phyloP scores from a whole-genome alignment of 1,284 basidiomycete genomes.

The Rugosomyces carneus region DNA sequence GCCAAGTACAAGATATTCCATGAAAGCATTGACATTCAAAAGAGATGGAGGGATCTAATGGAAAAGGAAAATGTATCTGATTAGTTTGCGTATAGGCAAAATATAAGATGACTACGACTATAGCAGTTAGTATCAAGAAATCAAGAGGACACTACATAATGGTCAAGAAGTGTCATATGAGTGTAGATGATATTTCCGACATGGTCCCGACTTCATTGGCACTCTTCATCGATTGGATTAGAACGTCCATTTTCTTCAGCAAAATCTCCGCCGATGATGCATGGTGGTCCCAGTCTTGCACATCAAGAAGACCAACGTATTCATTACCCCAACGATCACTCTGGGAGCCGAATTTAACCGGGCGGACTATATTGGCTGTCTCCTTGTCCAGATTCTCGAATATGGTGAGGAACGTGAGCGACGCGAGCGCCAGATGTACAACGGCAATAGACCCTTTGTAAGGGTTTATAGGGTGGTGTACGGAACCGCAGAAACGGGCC shows the following conservation, averaged over 20 bases:
- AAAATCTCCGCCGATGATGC: slow-evolving; percentile 39
- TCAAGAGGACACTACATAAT: neutral
- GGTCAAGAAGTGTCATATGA: slow-evolving; percentile 17
- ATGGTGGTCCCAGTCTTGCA: slow-evolving; percentile 47
- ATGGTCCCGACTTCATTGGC: slow-evolving; percentile 18
- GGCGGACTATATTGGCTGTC: slow-evolving; percentile 5
- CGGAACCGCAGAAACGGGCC: slow-evolving; percentile 64
- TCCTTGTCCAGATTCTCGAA: slow-evolving; percentile 18
- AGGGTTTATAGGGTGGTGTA: slow-evolving; percentile 51
- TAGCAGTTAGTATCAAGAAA: neutral
- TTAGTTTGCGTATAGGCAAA: neutral
- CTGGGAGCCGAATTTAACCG: slow-evolving; percentile 44
- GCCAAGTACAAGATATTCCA: slow-evolving; percentile 94
- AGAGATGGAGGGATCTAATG: slow-evolving; percentile 72
- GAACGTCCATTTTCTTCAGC: slow-evolving; percentile 46
- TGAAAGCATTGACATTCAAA: slow-evolving; percentile 85
- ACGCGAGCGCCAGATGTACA: slow-evolving; percentile 55
- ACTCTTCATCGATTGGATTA: slow-evolving; percentile 17
- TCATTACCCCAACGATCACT: slow-evolving; percentile 50
- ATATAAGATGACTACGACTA: neutral
- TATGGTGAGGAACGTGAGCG: slow-evolving; percentile 39
- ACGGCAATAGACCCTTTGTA: slow-evolving; percentile 62
- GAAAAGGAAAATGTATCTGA: slow-evolving; percentile 39
- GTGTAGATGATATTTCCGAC: slow-evolving; percentile 19
- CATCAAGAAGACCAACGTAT: slow-evolving; percentile 40